A percentile compares a stretch with the other conserved stretches of the same genome.
Evolutionary conservation across 2,329 filamentous ascomycete genomes (phyloP).

Genomic region (Cordyceps fumosorosea): DNA sequence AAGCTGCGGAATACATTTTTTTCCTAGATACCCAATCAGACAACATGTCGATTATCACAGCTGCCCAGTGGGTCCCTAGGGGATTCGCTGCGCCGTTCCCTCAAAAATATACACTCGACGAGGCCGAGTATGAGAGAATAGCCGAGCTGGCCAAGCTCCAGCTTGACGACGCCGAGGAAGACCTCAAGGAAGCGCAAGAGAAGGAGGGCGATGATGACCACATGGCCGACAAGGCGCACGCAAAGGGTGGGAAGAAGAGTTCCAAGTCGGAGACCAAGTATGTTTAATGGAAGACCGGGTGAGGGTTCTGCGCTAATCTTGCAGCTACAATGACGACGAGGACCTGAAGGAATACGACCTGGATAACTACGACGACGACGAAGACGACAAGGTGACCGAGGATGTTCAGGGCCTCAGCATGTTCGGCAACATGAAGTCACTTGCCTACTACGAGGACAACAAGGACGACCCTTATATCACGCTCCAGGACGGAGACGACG

Average conservation of each 20-base stretch:
- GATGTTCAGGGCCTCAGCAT: conserved; percentile 71
- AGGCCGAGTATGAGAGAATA: conserved; percentile 69
- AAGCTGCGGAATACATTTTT: background rate
- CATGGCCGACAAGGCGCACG: conserved; percentile 29
- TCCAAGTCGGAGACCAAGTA: conserved; percentile 34
- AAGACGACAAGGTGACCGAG: conserved; percentile 36
- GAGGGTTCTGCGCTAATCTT: conserved; percentile 16
- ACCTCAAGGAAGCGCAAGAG: conserved; percentile 65
- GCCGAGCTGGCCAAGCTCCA: conserved; percentile 68
- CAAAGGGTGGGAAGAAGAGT: conserved; percentile 18
- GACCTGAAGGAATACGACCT: conserved; percentile 95
- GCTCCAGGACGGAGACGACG: conserved; percentile 61
- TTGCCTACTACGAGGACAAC: conserved; percentile 91
- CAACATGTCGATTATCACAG: conserved; percentile 68
- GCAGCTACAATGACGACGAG: conserved; percentile 60
- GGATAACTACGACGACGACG: conserved; percentile 86
- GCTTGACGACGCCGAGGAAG: conserved; percentile 86
- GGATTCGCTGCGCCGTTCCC: conserved; percentile 72
- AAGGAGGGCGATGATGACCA: conserved; percentile 27
- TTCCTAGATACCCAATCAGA: conserved; percentile 22
- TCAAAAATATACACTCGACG: conserved; percentile 67
- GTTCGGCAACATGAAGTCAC: conserved; percentile 90
- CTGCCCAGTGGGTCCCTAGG: conserved; percentile 68
- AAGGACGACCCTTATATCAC: conserved; percentile 97
- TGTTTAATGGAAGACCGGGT: conserved; percentile 1